Evolutionary conservation across 176 grass and related monocot genomes (phyloP), one percentile per base, ranked within the genome.

Genomic region (Carex scoparia): DNA sequence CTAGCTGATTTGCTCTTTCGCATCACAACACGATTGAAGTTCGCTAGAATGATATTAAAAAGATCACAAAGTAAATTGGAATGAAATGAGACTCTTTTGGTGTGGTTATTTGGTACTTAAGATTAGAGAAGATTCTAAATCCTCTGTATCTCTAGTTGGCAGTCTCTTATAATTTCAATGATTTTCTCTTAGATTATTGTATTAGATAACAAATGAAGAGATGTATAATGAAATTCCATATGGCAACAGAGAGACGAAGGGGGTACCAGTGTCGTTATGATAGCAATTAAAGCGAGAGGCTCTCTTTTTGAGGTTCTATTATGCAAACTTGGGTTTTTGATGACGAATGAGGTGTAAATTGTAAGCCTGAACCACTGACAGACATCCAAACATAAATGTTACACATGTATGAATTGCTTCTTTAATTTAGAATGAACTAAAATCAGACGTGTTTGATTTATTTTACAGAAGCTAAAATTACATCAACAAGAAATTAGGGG

Each of bases 391-490:
- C 67, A n/a, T 9, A 44, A 14, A 42, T 70, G 35, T 18, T 69
- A 69, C 38, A 69, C 1, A 69, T 16, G 14, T 38, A 18, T 53
- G 12, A 56, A 56, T 77, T 53, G 23, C 46, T 30, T 77, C 72
- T 77, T 77, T 49, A 8, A 49, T 49, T 77, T 19, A 15, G 23
- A 77, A 3, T 78, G 51, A 32, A 78, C 28, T 10, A 57, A 14
- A 15, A 78, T 33, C 74, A 32, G 72, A 54, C 12, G 10, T 14
- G 12, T 12, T 28, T 31, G 13, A 57, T 18, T 78, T 58, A 78
- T 78, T 58, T 78, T 78, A 78, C 74, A 78, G 74, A 78, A 77
- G 72, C 46, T 14, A 15, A 77, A 56, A 57, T 15, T 12, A 77
- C 27, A 55, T 77, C 73, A 57, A 32, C 46, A 77, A 57, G 4